Base-by-base conservation (phyloP, 108 stramenopile genomes). In the Schizochytrium sp. region DNA sequence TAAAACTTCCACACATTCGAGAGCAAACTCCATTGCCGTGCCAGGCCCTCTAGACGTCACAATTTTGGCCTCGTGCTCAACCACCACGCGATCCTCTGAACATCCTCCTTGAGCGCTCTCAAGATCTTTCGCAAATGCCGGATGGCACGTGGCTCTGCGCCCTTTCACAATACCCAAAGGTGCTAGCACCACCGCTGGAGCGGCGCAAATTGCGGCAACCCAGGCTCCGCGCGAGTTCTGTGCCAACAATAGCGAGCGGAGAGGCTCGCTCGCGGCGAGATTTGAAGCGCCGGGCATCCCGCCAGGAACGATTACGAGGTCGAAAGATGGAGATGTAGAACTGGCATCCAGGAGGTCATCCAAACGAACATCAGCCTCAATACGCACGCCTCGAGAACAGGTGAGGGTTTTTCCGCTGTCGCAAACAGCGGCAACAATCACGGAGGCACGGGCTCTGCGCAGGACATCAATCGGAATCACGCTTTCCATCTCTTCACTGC, bases 151-250 rank as follows among this genome's bases (percentile, higher is more conserved):
- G 47, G 76, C 76, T 5, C 50, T 47, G 15, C 55, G 3, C 50
- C 47, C 47, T 17, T 83, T 40, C 7, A 83, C 38, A n/a, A 83
- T n/a, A 10, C 76, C 76, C 10, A 83, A 53, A 47, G 76, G 76
- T 55, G 47, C 76, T 5, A 83, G 76, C 8, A 83, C 76, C 38
- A 83, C 76, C 38, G 76, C 76, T 53, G 76, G 76, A 8, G 76
- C 76, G 38, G 76, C 76, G 28, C 76, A 83, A n/a, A 83, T 83
- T 7, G 76, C 76, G 10, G 45, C 5, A 10, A 83, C 47, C 10
- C 49, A 5, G 10, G 76, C 76, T 5, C 53, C 53, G 76, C 76
- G 47, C 76, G 47, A 2, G 53, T 47, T 53, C 47, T 83, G 76
- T 28, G 10, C 28, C 76, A 55, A n/a, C 0, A 83, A n/a, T 53